Conservation (phyloP, 176 grass and related monocot genomes). For the Triticum turgidum region DNA sequence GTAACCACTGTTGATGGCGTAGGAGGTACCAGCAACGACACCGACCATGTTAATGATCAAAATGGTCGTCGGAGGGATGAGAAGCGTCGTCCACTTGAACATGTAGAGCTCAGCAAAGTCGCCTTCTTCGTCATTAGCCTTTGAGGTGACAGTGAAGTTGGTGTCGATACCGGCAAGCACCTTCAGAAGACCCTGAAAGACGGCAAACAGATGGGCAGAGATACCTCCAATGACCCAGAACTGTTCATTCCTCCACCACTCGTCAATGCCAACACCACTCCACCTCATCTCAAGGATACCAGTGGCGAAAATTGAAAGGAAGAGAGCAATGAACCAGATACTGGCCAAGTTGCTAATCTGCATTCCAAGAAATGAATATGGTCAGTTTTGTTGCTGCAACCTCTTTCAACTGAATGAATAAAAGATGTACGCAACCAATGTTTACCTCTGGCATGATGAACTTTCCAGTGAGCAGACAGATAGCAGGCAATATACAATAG, state of each 20-base stretch:
- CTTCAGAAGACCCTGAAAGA: conserved; percentile 91
- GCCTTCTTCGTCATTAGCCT: conserved; percentile 78
- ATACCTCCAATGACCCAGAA: conserved; percentile 98
- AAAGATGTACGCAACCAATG: neutral
- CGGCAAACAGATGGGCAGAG: conserved; percentile 83
- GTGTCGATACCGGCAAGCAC: conserved; percentile 89
- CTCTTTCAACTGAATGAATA: neutral
- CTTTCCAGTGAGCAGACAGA: conserved; percentile 92
- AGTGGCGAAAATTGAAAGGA: conserved; percentile 88
- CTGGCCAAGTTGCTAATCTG: conserved; percentile 94
- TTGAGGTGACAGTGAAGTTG: conserved; percentile 94
- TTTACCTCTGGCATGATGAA: conserved; percentile 93
- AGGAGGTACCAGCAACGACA: conserved; percentile 83
- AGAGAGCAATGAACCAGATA: conserved; percentile 98
- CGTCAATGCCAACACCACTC: conserved; percentile 87
- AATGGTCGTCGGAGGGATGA: conserved; percentile 79
- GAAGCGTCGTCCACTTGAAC: conserved; percentile 96
- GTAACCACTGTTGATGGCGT: conserved; percentile 89
- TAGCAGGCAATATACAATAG: conserved; percentile 81
- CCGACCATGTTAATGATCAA: conserved; percentile 90
- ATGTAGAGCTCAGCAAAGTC: conserved; percentile 89
- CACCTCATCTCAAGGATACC: conserved; percentile 97
- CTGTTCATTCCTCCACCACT: conserved; percentile 97
- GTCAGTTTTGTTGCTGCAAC: conserved; percentile 6
- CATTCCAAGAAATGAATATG: conserved; percentile 34